Evolutionary conservation across 75 land plant genomes (phyloP).

Genomic region (Cryptomeria japonica): DNA sequence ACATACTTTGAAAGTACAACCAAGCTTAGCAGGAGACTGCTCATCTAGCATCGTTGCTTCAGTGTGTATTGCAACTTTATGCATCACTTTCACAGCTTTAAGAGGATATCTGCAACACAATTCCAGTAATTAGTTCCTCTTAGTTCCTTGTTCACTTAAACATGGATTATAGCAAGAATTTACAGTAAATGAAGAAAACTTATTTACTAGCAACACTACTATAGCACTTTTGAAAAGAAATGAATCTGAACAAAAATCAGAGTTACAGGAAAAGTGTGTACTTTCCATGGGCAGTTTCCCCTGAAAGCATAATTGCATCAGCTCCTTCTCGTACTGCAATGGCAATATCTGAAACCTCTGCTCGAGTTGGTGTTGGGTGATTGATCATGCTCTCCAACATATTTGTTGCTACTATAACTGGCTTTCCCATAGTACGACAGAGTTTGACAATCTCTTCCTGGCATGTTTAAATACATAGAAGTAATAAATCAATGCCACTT

Average conservation of each 20-base stretch:
- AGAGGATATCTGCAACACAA: conserved; percentile 78
- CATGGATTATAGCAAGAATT: background rate
- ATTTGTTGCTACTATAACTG: conserved; percentile 98
- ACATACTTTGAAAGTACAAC: conserved; percentile 50
- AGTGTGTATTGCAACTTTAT: conserved; percentile 91
- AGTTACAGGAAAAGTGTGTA: conserved; percentile 26
- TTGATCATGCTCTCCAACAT: conserved; percentile 99
- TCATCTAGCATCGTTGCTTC: conserved; percentile 67
- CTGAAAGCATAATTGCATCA: conserved; percentile 98
- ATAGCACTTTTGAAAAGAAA: background rate
- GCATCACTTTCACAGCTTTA: conserved; percentile 99
- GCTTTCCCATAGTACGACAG: conserved; percentile 80
- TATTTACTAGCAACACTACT: background rate
- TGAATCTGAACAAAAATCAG: background rate
- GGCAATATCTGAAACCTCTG: conserved; percentile 98
- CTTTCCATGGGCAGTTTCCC: conserved; percentile 99
- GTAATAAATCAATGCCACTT: background rate
- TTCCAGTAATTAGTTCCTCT: background rate
- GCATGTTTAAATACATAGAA: background rate
- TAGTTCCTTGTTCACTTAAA: background rate
- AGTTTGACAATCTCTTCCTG: conserved; percentile 93
- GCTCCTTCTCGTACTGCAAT: conserved; percentile 98
- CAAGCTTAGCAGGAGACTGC: conserved; percentile 36
- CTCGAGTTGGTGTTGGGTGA: conserved; percentile 98
- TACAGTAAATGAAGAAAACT: background rate